Conservation (phyloP, 306 rosid species). For the Vigna nakashimae region DNA sequence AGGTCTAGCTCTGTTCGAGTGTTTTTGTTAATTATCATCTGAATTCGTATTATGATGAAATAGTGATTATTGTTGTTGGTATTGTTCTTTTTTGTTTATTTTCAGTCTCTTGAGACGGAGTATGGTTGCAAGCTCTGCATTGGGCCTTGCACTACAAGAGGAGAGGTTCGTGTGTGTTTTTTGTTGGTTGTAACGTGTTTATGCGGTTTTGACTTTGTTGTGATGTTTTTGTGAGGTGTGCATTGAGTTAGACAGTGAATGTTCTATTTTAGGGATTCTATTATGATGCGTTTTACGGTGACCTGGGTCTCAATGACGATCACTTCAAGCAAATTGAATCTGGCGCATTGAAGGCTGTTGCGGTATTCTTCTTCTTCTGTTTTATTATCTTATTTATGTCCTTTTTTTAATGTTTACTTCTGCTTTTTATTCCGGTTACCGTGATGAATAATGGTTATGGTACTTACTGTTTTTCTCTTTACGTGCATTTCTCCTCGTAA, state of each 20-base stretch:
- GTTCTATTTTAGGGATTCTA: slow-evolving; percentile 80
- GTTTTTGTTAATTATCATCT: not conserved
- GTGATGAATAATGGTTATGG: not conserved
- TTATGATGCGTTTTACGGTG: slow-evolving; percentile 90
- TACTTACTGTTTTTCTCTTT: not conserved
- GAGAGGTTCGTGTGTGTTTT: slow-evolving; percentile 66
- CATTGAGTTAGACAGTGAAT: slow-evolving; percentile 5
- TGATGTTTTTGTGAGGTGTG: slow-evolving; percentile 5
- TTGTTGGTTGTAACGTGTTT: not conserved
- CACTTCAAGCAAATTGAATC: slow-evolving; percentile 81
- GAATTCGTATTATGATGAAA: not conserved
- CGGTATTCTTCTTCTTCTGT: slow-evolving; percentile 57
- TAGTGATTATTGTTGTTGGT: too few species aligned
- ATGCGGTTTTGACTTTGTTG: not conserved
- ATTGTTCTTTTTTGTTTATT: slow-evolving; percentile 11
- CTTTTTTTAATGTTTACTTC: not conserved
- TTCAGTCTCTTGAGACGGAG: slow-evolving; percentile 79
- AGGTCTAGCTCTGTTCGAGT: slow-evolving; percentile 48
- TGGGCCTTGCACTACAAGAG: slow-evolving; percentile 97
- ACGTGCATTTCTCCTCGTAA: slow-evolving; percentile 22
- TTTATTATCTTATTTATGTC: slow-evolving; percentile 1
- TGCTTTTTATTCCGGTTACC: slow-evolving; percentile 3
- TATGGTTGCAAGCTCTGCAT: slow-evolving; percentile 98
- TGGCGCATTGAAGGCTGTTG: slow-evolving; percentile 75
- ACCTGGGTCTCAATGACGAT: slow-evolving; percentile 89